phyloP scores from a whole-genome alignment of 306 rosid species.

The Lupinus albus region DNA sequence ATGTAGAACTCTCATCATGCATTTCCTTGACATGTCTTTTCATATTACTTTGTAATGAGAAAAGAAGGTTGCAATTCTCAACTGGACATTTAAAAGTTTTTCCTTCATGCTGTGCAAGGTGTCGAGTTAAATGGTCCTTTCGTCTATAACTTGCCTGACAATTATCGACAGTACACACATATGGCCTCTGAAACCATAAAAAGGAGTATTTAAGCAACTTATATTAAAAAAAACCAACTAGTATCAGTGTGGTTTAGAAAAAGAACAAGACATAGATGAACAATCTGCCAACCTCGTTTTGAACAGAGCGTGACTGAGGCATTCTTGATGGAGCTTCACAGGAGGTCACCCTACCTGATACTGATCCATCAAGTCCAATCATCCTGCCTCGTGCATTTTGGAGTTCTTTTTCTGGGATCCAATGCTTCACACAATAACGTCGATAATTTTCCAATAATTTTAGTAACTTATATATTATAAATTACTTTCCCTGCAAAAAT shows the following conservation, averaged over 20 bases:
- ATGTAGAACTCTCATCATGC: conserved; percentile 47
- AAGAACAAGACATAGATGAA: conserved; percentile 32
- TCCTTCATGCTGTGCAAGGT: conserved; percentile 71
- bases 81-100: conserved; percentile 66
- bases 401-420: conserved; percentile 93
- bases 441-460: conserved; percentile 34
- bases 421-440: conserved; percentile 82
- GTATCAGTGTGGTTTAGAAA: not conserved
- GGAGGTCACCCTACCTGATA: conserved; percentile 99
- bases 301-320: conserved; percentile 74
- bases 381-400: conserved; percentile 84
- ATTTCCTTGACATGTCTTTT: conserved; percentile 62
- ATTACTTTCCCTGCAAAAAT: conserved; percentile 69
- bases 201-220: not conserved
- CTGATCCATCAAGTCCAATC: conserved; percentile 75
- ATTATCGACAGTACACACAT: conserved; percentile 57
- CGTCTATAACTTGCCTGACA: conserved; percentile 81
- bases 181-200: conserved; percentile 67
- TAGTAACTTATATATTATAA: conserved; percentile 44
- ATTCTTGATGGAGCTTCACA: conserved; percentile 94
- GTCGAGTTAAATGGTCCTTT: conserved; percentile 90
- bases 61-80: conserved; percentile 60
- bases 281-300: conserved; percentile 62
- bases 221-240: not conserved
- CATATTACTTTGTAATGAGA: conserved; percentile 56